Evolutionary conservation across 371 early-diverging fungal genomes (phyloP), one percentile per base, ranked within the genome.

Genomic region (Phascolomyces articulosus): DNA sequence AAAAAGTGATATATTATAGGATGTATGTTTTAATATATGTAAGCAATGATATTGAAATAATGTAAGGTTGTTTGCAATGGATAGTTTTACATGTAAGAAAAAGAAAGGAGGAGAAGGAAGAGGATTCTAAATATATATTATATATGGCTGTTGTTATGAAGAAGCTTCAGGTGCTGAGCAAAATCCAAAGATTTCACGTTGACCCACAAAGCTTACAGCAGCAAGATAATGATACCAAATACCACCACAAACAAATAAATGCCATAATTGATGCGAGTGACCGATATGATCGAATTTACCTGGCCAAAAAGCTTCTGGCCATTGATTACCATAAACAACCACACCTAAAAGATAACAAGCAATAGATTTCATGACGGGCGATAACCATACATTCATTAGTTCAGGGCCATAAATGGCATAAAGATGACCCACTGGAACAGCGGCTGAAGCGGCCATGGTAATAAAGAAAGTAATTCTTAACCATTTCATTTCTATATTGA

Each of bases 211-310:
- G 63, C 73, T 79, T n/a, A 83, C 72, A 47, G 86, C 81, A 20
- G 89, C 86, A 61, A 70, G 70, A 63, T 90, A 91, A 65, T 91
- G 89, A 62, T 72, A 87, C 78, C 83, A 88, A 58, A 88, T 87
- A 18, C 90, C 91, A 3, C 84, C 87, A 40, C 89, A 83, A 0
- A 92, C 91, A 68, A 84, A 84, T 21, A 90, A 60, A 75, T 94
- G 94, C 94, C 94, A 94, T 38, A 89, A 70, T 65, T 90, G 91
- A 70, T 94, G 94, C 15, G 91, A 90, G 59, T 91, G 90, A 20
- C 87, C 87, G 60, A 87, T 65, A 27, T 79, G 77, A 66, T 94
- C 93, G 72, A 93, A 92, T 64, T 77, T 77, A 10, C 94, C 94
- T 0, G 92, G 93, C 71, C 82, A 85, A 27, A 82, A 81, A 59